Evolutionary conservation across 2,329 filamentous ascomycete species (phyloP), one percentile per base, ranked within the genome.

Genomic region (Cytospora paraplurivora): DNA sequence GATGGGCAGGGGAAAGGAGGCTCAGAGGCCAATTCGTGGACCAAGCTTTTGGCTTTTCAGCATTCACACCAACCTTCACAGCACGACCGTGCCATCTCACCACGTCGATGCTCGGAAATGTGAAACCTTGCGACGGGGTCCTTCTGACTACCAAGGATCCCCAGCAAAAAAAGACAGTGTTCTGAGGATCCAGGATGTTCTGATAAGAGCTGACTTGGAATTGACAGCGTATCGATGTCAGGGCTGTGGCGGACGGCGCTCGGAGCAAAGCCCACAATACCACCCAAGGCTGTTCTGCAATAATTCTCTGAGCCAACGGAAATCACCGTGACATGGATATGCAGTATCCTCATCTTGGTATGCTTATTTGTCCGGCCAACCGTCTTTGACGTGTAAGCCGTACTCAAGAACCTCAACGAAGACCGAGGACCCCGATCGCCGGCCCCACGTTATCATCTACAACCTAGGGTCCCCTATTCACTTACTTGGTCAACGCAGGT

Each of bases 1-100:
- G 58, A 61, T 61, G 37, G 50, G 50, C 58, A 60, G 47, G 56
- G 41, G 37, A 47, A 54, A 60, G 58, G 58, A 60, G 50, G 51
- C 51, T 54, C 51, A 47, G 50, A 47, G 58, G 47, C 58, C 41
- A 44, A 61, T 61, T 51, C 51, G 58, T 37, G 41, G 58, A 44
- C 58, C 58, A 34, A 34, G 51, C 58, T 61, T 38, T 50, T 61
- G 10, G 47, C 33, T 55, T 33, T 10, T 34, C 57, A 51, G n/a
- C 51, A 32, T 49, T 55, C 32, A 41, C 49, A 52, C 56, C 56
- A 27, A 27, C 27, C 27, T 27, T 27, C 47, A 41, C 13, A 44
- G 7, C n/a, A 41, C 44, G 52, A 35, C 21, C 35, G 34, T 52
- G 38, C 50, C 53, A 17, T 33, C 50, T 55, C 50, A 44, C 50